Evolutionary conservation across 345 rosid genomes (phyloP), one percentile per base, ranked within the genome.

Genomic region (Populus euphratica): DNA sequence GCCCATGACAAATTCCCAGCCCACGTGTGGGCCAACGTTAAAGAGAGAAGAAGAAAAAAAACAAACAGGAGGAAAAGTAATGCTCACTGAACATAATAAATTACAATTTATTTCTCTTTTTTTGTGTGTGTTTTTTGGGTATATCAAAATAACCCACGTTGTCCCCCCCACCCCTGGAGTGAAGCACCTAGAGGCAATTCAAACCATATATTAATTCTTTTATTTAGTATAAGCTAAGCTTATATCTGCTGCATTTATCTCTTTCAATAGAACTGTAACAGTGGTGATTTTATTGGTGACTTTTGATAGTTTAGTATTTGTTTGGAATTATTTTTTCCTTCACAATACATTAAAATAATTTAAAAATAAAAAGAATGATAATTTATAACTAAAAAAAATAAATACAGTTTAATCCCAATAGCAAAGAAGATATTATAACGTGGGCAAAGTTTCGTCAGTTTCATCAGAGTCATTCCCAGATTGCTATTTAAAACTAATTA

Each of bases 131-230:
- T 44, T 4, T 44, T 14, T 0, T 44, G 44, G 54, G 66, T 5
- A 63, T 8, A 63, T 77, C 8, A 31, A 33, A 65, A 65, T 25
- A 6, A 18, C 27, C 47, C 62, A 8, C 5, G 27, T 35, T n/a
- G 2, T 20, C 33, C 35, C 35, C 35, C 68, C 68, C 44, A 23
- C 49, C 50, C 77, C 54, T 67, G 54, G 73, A 66, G 49, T 66
- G 54, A 66, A 70, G 7, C 27, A 25, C 73, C 44, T 52, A 52
- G 68, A 72, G 76, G 54, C 83, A 50, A 41, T 78, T 73, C 29
- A 79, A 82, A 75, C 79, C 39, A 87, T 74, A 88, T 86, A 86
- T 84, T 78, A 81, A 88, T 86, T 88, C 86, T 86, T 88, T 88
- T 71, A 86, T 88, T 81, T 73, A 68, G 49, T 20, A 65, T 23